Conservation (phyloP, 495 filamentous ascomycete genomes). For the Aspergillus kassunensis region DNA sequence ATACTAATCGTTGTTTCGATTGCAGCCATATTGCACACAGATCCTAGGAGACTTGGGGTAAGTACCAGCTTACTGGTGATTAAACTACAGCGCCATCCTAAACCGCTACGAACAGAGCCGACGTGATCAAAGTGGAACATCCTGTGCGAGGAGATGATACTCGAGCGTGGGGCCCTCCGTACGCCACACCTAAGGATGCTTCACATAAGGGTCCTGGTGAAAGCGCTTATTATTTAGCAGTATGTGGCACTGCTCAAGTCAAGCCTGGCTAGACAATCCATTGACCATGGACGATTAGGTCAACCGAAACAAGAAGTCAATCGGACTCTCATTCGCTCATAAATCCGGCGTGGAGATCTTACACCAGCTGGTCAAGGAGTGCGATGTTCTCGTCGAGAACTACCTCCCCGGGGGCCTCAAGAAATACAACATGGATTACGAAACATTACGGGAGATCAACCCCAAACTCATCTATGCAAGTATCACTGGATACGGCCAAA, state of each 20-base stretch:
- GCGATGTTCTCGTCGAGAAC: constrained; percentile 94
- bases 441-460: constrained; percentile 72
- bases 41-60: constrained; percentile 97
- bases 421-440: constrained; percentile 87
- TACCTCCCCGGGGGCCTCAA: constrained; percentile 88
- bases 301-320: constrained; percentile 94
- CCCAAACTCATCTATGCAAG: constrained; percentile 66
- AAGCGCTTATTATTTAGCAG: constrained; percentile 89
- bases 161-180: constrained; percentile 93
- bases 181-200: constrained; percentile 67
- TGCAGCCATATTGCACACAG: constrained; percentile 93
- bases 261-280: background rate
- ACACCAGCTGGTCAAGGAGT: constrained; percentile 75
- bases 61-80: constrained; percentile 12
- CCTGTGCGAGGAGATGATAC: constrained; percentile 90
- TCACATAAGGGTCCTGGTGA: constrained; percentile 71
- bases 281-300: constrained; percentile 52
- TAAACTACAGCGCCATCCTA: background rate
- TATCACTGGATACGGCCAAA: constrained; percentile 82
- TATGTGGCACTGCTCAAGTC: constrained; percentile 41
- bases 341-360: constrained; percentile 78
- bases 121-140: constrained; percentile 96
- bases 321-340: constrained; percentile 87
- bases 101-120: constrained; percentile 56
- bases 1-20: constrained; percentile 15